Conservation (phyloP, 805 yeast genomes). For the Candida pini region DNA sequence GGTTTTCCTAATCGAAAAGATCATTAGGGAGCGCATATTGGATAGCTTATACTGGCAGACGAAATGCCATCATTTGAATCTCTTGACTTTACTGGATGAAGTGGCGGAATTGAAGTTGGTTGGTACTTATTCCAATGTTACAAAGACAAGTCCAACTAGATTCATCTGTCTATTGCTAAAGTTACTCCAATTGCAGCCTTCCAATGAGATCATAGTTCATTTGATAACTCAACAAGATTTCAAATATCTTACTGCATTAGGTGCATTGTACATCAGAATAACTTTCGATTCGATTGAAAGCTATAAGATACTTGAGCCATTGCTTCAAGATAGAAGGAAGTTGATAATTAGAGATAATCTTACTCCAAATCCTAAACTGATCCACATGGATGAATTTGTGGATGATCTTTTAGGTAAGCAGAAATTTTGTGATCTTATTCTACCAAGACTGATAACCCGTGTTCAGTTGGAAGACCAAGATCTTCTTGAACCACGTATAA, state of each 20-base stretch:
- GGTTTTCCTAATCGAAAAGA: conserved; percentile 49
- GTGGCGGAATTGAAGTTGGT: conserved; percentile 37
- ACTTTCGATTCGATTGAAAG: conserved; percentile 40
- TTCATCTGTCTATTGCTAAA: conserved; percentile 75
- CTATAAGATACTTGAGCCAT: conserved; percentile 47
- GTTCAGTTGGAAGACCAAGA: conserved; percentile 37
- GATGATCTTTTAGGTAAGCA: conserved; percentile 54
- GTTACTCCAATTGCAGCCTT: conserved; percentile 71
- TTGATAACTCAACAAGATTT: conserved; percentile 60
- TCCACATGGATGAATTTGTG: conserved; percentile 67
- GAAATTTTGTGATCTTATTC: conserved; percentile 65
- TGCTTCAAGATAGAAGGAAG: conserved; percentile 63
- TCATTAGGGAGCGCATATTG: conserved; percentile 48
- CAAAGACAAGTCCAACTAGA: conserved; percentile 56
- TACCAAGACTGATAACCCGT: conserved; percentile 56
- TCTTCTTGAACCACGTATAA: conserved; percentile 33
- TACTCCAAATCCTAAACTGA: conserved; percentile 34
- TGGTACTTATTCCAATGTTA: conserved; percentile 35
- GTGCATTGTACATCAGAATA: conserved; percentile 57
- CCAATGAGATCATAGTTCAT: conserved; percentile 46
- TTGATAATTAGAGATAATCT: conserved; percentile 40
- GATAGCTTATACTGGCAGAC: conserved; percentile 57
- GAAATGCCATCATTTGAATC: conserved; percentile 43
- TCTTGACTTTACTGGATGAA: conserved; percentile 40
- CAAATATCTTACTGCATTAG: conserved; percentile 69